Percentiles rank a stretch among this genome's conserved stretches.
These are phyloP conservation scores for Benincasa hispida DNA, from an alignment of 306 rosid species.

Conservation along the genomic window DNA sequence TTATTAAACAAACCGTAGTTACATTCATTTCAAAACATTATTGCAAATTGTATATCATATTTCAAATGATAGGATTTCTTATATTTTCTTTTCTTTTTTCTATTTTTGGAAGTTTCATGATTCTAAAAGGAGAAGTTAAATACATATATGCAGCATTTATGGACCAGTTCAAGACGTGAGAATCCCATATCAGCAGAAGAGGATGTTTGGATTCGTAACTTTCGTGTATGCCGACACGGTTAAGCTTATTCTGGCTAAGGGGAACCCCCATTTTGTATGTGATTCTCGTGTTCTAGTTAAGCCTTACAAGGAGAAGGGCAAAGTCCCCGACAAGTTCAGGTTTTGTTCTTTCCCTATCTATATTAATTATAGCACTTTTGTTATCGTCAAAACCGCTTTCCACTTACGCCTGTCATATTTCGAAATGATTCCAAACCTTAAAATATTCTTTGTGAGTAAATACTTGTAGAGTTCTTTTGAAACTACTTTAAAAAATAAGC, in stretches of 20 bases:
- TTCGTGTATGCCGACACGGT: slow-evolving; percentile 84
- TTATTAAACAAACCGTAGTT: too few relatives aligned
- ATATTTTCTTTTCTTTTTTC: neutral
- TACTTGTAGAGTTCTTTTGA: neutral
- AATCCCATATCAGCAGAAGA: slow-evolving; percentile 94
- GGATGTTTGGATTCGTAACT: slow-evolving; percentile 97
- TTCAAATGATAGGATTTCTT: too few relatives aligned
- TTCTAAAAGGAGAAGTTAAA: too few relatives aligned
- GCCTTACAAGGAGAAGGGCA: slow-evolving; percentile 99
- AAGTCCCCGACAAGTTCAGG: slow-evolving; percentile 93
- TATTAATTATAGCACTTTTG: too few relatives aligned
- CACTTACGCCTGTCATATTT: too few relatives aligned
- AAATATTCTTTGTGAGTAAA: neutral
- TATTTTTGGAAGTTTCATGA: neutral
- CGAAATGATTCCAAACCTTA: too few relatives aligned
- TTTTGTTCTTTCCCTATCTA: neutral
- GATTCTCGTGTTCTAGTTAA: slow-evolving; percentile 96
- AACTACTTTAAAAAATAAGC: neutral
- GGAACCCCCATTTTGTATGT: slow-evolving; percentile 96
- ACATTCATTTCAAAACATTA: too few relatives aligned
- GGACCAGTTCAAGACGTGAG: slow-evolving; percentile 99
- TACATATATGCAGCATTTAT: slow-evolving; percentile 48
- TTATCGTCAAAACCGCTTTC: too few relatives aligned
- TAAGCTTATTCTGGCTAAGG: slow-evolving; percentile 83
- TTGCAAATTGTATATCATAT: too few relatives aligned